These are phyloP conservation scores for Postia placenta DNA, from an alignment of 768 basidiomycete species.

Conservation along the genomic window DNA sequence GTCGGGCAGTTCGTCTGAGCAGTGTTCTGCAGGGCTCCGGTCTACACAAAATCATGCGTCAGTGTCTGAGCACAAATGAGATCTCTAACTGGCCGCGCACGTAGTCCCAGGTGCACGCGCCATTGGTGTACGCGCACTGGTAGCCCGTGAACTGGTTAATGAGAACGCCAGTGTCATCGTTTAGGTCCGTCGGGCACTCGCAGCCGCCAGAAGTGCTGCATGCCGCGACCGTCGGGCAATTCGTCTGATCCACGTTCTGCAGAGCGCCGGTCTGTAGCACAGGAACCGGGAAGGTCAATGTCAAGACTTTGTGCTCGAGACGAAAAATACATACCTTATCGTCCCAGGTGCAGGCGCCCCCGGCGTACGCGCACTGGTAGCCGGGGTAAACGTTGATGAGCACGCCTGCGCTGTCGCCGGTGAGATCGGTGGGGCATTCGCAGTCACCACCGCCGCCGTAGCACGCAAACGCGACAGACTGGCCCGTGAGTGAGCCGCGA, in stretches of 20 bases:
- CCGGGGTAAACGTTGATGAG: too few species aligned
- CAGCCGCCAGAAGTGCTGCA: slow-evolving; percentile 8
- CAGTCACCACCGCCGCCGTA: slow-evolving; percentile 15
- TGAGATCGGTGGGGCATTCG: slow-evolving; percentile 13
- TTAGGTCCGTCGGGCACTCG: too few species aligned
- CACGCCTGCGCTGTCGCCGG: slow-evolving; percentile 14
- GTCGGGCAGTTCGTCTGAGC: slow-evolving; percentile 12
- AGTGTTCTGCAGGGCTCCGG: slow-evolving; percentile 5
- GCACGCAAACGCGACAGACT: slow-evolving; percentile 16
- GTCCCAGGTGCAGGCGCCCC: slow-evolving; percentile 17
- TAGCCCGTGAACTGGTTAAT: slow-evolving; percentile 14
- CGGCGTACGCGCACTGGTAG: slow-evolving; percentile 17
- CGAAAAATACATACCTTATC: slow-evolving; percentile 9
- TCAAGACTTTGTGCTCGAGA: background rate
- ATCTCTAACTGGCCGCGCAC: too few species aligned
- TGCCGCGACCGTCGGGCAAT: slow-evolving; percentile 11
- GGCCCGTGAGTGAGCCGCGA: slow-evolving; percentile 7
- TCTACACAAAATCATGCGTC: slow-evolving; percentile 7
- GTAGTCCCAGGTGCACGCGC: slow-evolving; percentile 13
- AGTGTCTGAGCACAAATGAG: too few species aligned
- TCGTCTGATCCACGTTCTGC: slow-evolving; percentile 13
- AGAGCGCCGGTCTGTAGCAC: slow-evolving; percentile 11
- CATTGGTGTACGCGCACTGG: slow-evolving; percentile 12
- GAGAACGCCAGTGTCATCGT: slow-evolving; percentile 9
- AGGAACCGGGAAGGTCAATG: background rate